These are phyloP conservation scores for Hordeum pubiflorum DNA, from an alignment of 202 grass and related monocot species.

Conservation along the genomic window DNA sequence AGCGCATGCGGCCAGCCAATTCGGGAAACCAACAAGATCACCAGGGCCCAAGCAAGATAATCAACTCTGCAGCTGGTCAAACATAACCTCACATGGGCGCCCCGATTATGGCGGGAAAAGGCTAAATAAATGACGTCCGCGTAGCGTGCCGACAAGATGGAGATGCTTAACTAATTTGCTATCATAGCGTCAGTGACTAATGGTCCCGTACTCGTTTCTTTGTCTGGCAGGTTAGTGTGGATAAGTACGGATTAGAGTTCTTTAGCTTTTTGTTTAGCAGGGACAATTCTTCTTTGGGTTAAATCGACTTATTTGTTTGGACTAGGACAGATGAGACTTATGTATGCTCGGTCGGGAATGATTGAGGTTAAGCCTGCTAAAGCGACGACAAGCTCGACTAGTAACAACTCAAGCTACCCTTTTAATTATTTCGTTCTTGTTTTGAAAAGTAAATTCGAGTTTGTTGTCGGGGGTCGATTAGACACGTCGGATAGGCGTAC, in stretches of 20 bases:
- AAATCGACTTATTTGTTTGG: neutral
- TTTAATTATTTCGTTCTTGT: too few species aligned
- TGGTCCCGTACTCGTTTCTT: neutral
- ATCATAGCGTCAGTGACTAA: neutral
- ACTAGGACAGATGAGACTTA: neutral
- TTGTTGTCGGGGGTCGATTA: too few species aligned
- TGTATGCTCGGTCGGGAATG: neutral
- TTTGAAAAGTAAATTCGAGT: too few species aligned
- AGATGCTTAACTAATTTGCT: neutral
- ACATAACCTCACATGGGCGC: neutral
- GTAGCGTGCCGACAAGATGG: neutral
- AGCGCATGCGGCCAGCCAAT: neutral
- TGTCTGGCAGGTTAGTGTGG: neutral
- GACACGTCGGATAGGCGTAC: too few species aligned
- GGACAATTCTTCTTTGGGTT: neutral
- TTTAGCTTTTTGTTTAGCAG: neutral
- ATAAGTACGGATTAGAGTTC: neutral
- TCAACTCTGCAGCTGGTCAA: neutral
- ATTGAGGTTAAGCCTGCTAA: neutral
- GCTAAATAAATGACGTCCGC: neutral
- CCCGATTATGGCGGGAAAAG: neutral
- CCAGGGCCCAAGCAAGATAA: neutral
- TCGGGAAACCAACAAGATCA: neutral
- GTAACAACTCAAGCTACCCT: too few species aligned
- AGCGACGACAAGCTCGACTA: neutral